These are phyloP conservation scores for Fagopyrum esculentum DNA, from an alignment of 148 eudicot genomes.

Conservation along the genomic window DNA sequence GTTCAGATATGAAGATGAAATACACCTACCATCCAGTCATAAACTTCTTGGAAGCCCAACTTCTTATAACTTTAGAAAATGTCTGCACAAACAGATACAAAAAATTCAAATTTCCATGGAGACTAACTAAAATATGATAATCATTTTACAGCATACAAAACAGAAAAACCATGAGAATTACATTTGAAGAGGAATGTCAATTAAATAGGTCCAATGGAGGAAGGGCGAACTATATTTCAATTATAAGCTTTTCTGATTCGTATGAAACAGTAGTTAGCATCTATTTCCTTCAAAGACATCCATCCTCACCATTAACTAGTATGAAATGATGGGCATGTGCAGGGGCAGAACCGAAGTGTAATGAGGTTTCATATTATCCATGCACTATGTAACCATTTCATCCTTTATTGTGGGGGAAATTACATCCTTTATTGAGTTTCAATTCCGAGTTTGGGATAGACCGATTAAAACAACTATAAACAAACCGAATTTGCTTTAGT, in stretches of 20 bases:
- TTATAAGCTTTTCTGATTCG: neutral
- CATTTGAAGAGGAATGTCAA: neutral
- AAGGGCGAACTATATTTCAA: neutral
- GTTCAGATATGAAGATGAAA: neutral
- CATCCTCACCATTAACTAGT: neutral
- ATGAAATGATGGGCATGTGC: too few relatives aligned
- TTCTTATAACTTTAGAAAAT: constrained; percentile 74
- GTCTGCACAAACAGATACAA: constrained; percentile 42
- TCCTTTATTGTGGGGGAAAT: neutral
- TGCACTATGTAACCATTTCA: neutral
- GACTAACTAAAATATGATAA: neutral
- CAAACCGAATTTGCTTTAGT: neutral
- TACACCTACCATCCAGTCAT: constrained; percentile 89
- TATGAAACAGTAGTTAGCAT: neutral
- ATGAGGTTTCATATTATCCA: neutral
- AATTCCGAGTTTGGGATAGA: neutral
- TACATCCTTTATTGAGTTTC: neutral
- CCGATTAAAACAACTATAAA: neutral
- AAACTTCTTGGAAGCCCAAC: constrained; percentile 96
- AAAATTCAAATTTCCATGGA: neutral
- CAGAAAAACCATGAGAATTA: neutral
- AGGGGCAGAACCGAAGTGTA: too few relatives aligned
- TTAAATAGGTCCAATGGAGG: neutral
- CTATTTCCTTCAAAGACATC: neutral
- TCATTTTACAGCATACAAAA: neutral